A percentile compares a stretch with the other conserved stretches of the same genome.
phyloP scores from a whole-genome alignment of 768 basidiomycete species.

The Lentinus tigrinus region DNA sequence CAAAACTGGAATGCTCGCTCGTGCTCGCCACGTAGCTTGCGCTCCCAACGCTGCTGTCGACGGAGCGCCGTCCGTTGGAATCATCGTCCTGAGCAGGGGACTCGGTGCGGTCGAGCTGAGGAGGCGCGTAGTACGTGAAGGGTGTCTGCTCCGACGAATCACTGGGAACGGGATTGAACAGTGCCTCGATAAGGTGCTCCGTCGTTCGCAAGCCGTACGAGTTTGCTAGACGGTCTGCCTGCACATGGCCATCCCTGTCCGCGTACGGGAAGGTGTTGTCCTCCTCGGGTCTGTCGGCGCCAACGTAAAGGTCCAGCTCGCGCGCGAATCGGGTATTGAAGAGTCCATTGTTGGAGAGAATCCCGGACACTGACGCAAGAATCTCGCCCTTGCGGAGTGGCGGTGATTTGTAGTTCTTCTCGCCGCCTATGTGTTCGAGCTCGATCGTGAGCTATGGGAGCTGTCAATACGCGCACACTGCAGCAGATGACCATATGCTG shows the following conservation, averaged over 20 bases:
- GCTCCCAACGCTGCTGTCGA: slow-evolving; percentile 18
- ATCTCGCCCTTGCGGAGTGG: slow-evolving; percentile 74
- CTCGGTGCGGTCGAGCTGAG: slow-evolving; percentile 3
- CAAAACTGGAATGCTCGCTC: slow-evolving; percentile 14
- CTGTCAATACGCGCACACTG: not conserved
- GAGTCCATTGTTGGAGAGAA: slow-evolving; percentile 50
- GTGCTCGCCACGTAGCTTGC: slow-evolving; percentile 7
- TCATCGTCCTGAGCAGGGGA: not conserved
- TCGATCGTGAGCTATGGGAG: slow-evolving; percentile 54
- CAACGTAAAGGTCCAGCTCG: slow-evolving; percentile 45
- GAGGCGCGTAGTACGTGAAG: slow-evolving; percentile 30
- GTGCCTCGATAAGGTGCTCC: slow-evolving; percentile 71
- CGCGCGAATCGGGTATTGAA: slow-evolving; percentile 49
- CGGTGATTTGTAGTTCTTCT: slow-evolving; percentile 57
- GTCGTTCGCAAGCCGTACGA: slow-evolving; percentile 63
- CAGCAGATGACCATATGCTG: slow-evolving; percentile 7
- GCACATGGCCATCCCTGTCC: slow-evolving; percentile 22
- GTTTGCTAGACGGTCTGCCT: slow-evolving; percentile 42
- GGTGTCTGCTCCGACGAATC: slow-evolving; percentile 18
- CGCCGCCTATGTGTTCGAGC: slow-evolving; percentile 53
- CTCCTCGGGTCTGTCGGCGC: slow-evolving; percentile 14
- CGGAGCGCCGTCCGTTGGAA: slow-evolving; percentile 7
- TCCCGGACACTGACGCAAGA: slow-evolving; percentile 60
- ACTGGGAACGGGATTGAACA: slow-evolving; percentile 68
- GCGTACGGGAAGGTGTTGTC: slow-evolving; percentile 17